Percentiles rank a stretch among this genome's conserved stretches.
These are phyloP conservation scores for Aureobasidium subglaciale DNA, from an alignment of 2,329 filamentous ascomycete genomes.

Conservation along the genomic window DNA sequence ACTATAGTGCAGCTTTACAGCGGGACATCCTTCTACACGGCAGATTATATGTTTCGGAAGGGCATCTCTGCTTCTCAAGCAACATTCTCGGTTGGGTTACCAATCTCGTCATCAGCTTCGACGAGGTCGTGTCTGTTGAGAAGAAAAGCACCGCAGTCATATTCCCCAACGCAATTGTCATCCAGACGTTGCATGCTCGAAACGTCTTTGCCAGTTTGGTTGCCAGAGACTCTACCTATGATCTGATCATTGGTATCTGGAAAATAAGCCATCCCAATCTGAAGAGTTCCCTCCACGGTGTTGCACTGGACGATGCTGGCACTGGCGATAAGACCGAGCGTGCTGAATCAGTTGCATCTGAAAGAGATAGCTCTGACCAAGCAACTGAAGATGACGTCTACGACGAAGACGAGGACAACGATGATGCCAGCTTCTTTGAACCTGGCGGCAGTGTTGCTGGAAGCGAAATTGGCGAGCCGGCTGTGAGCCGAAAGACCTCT, in stretches of 20 bases:
- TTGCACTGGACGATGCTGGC: constrained; percentile 67
- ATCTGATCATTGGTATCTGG: constrained; percentile 96
- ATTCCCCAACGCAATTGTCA: constrained; percentile 96
- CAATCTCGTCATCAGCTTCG: constrained; percentile 94
- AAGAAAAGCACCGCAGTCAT: constrained; percentile 92
- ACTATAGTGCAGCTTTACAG: constrained; percentile 94
- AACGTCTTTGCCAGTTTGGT: constrained; percentile 95
- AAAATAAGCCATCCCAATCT: constrained; percentile 90
- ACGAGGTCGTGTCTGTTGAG: constrained; percentile 93
- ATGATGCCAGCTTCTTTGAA: constrained; percentile 56
- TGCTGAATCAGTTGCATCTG: constrained; percentile 52
- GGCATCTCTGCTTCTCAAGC: constrained; percentile 96
- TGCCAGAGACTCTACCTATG: constrained; percentile 90
- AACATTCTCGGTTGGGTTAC: constrained; percentile 98
- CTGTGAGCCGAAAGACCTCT: constrained; percentile 65
- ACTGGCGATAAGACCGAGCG: constrained; percentile 89
- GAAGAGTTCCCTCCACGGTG: constrained; percentile 84
- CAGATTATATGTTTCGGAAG: constrained; percentile 90
- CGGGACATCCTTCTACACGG: constrained; percentile 93
- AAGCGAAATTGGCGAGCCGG: constrained; percentile 42
- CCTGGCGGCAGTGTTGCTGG: constrained; percentile 44
- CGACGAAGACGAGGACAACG: constrained; percentile 70
- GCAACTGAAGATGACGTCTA: constrained; percentile 72
- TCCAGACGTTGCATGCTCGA: constrained; percentile 89
- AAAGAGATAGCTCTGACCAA: constrained; percentile 42